A percentile compares a stretch with the other conserved stretches of the same genome.
phyloP scores from a whole-genome alignment of 2,329 filamentous ascomycete species.

The Paracorniculantispora psalliotae region DNA sequence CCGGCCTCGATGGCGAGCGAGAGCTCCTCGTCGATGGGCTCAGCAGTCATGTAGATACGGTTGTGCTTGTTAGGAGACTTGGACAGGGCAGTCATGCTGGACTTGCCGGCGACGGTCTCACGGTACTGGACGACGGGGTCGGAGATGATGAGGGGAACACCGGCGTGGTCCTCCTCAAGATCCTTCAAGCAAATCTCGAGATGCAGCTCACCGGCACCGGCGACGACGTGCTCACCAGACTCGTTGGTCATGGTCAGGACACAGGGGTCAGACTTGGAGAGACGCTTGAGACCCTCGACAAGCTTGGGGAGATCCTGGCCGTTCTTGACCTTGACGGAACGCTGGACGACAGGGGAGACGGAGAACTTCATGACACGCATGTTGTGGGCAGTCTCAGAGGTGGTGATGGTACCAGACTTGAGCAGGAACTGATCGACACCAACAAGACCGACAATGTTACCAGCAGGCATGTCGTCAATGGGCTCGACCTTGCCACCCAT shows the following conservation, averaged over 20 bases:
- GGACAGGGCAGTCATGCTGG: constrained; percentile 93
- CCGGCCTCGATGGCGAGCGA: constrained; percentile 83
- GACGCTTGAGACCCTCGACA: constrained; percentile 99
- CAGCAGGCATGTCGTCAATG: constrained; percentile 97
- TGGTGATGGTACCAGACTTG: constrained; percentile 99
- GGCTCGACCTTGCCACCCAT: constrained; percentile 99
- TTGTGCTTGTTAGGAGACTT: constrained; percentile 99
- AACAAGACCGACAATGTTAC: constrained; percentile 99
- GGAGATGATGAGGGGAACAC: constrained; percentile 95
- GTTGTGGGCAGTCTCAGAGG: constrained; percentile 96
- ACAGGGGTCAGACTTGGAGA: constrained; percentile 99
- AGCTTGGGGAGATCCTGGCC: constrained; percentile 99
- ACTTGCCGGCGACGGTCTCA: constrained; percentile 83
- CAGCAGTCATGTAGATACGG: constrained; percentile 93
- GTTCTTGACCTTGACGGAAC: constrained; percentile 99
- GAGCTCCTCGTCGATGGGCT: constrained; percentile 90
- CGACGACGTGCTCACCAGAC: constrained; percentile 98
- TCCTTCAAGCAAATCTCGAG: constrained; percentile 99
- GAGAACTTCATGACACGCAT: constrained; percentile 99
- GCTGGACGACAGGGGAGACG: constrained; percentile 96
- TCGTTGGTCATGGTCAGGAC: constrained; percentile 85
- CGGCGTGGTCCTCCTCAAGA: constrained; percentile 98
- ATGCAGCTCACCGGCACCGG: constrained; percentile 98
- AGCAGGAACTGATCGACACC: constrained; percentile 99
- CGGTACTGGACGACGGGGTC: constrained; percentile 98